Evolutionary conservation across 75 land plant species (phyloP), one percentile per base, ranked within the genome.

Genomic region (Isoetes taiwanensis): DNA sequence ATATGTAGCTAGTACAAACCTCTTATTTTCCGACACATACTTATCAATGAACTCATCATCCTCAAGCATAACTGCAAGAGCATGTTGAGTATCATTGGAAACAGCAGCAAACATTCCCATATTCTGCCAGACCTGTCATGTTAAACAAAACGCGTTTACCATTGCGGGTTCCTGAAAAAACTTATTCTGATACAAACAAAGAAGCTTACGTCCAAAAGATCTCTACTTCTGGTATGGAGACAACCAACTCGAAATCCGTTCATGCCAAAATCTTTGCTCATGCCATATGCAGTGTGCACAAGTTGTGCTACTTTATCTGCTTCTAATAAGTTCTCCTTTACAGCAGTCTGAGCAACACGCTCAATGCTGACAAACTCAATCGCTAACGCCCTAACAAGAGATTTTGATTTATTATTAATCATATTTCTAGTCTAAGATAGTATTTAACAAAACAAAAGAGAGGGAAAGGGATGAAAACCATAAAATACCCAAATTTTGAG

Each of bases 51-150:
- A 71, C 2, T 19, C 21, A 32, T 64, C 74, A 41, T 71, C 74
- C 42, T 71, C 67, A 31, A 71, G 32, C 74, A 71, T 65, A 24
- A 65, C 59, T 21, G 74, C 68, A 9, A 71, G 68, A 16, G 74
- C 74, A 65, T 71, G 74, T 38, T 71, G 74, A 10, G 74, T 71
- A 39, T 71, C 74, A 32, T 71, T 71, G 5, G 74, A 71, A 11
- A 71, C 74, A 16, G 74, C 74, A 5, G 74, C 68, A 71, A 71
- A 71, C 74, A 71, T 71, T 28, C 74, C 74, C 74, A 71, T 71
- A 39, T 71, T 71, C 42, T 64, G 69, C 74, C 74, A 71, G 32
- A 71, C 54, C 74, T 71, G 62, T 21, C 41, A 31, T 19, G 25
- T 3, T 9, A 35, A 19, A 58, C 17, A 14, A 16, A 37, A n/a